Percentiles rank a stretch among this genome's conserved stretches.
phyloP scores from a whole-genome alignment of 1,139 yeast species.

The Geotrichum citri-aurantii region DNA sequence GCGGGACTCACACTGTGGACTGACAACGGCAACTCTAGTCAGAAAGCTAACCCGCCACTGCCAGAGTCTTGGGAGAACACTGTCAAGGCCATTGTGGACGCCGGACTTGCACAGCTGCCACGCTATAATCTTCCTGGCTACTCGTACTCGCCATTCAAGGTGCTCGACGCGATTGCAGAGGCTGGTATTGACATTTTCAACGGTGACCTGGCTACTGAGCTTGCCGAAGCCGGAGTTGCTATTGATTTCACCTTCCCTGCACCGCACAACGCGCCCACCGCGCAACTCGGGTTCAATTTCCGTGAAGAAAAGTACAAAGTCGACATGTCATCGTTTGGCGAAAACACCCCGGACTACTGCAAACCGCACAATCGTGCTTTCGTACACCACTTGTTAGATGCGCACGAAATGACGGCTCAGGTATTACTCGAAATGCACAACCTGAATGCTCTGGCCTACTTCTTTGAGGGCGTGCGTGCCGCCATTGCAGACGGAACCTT shows the following conservation, averaged over 20 bases:
- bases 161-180: slow-evolving; percentile 30
- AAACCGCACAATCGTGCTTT: slow-evolving; percentile 37
- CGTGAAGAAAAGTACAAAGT: slow-evolving; percentile 32
- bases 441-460: slow-evolving; percentile 27
- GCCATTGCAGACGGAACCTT: slow-evolving; percentile 33
- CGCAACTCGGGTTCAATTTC: slow-evolving; percentile 31
- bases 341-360: slow-evolving; percentile 23
- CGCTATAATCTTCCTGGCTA: slow-evolving; percentile 26
- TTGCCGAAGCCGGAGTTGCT: slow-evolving; percentile 39
- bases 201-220: slow-evolving; percentile 31
- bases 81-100: slow-evolving; percentile 8
- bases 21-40: slow-evolving; percentile 12
- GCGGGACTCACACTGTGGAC: slow-evolving; percentile 29
- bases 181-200: slow-evolving; percentile 36
- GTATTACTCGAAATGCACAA: slow-evolving; percentile 40
- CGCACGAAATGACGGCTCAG: slow-evolving; percentile 42
- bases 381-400: slow-evolving; percentile 39
- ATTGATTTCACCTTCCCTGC: slow-evolving; percentile 32
- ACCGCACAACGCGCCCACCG: slow-evolving; percentile 14
- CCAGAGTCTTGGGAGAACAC: slow-evolving; percentile 19
- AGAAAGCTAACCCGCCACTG: slow-evolving; percentile 12
- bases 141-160: slow-evolving; percentile 33
- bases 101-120: slow-evolving; percentile 19
- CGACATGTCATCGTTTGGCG: slow-evolving; percentile 30
- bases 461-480: slow-evolving; percentile 33